Percentiles rank a stretch among this genome's conserved stretches.
phyloP scores from a whole-genome alignment of 2,329 filamentous ascomycete species.

The Trichoderma atrobrunneum region DNA sequence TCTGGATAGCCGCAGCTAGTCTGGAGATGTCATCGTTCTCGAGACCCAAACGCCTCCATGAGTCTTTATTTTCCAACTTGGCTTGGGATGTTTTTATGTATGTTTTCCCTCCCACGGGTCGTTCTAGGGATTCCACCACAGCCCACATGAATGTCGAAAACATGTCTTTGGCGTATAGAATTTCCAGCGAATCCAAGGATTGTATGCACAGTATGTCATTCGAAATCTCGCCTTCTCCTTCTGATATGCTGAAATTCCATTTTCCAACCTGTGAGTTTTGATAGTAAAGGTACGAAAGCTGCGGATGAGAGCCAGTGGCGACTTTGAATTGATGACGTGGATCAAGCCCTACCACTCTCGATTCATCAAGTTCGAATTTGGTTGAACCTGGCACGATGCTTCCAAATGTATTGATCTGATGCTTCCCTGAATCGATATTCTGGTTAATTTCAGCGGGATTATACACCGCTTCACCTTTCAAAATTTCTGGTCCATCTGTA shows the following conservation, averaged over 20 bases:
- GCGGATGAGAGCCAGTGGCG: neutral
- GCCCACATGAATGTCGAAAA: conserved; percentile 32
- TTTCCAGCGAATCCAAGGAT: neutral
- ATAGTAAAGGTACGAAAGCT: neutral
- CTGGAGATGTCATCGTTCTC: neutral
- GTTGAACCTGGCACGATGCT: neutral
- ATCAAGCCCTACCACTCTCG: neutral
- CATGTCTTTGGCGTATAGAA: conserved; percentile 29
- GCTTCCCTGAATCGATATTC: neutral
- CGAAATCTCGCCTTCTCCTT: neutral
- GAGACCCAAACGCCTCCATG: neutral
- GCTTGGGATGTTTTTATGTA: neutral
- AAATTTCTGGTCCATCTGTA: neutral
- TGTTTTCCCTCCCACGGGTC: conserved; percentile 7
- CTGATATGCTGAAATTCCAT: neutral
- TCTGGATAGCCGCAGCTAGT: neutral
- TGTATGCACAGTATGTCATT: neutral
- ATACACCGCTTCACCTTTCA: neutral
- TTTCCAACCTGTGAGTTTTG: neutral
- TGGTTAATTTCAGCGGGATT: neutral
- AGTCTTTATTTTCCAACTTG: neutral
- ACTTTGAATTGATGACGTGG: neutral
- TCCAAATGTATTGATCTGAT: neutral
- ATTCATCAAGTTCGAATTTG: neutral
- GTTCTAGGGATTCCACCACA: conserved; percentile 17